These are phyloP conservation scores for Verticillium tricorpus DNA, from an alignment of 2,329 filamentous ascomycete genomes.

Conservation along the genomic window DNA sequence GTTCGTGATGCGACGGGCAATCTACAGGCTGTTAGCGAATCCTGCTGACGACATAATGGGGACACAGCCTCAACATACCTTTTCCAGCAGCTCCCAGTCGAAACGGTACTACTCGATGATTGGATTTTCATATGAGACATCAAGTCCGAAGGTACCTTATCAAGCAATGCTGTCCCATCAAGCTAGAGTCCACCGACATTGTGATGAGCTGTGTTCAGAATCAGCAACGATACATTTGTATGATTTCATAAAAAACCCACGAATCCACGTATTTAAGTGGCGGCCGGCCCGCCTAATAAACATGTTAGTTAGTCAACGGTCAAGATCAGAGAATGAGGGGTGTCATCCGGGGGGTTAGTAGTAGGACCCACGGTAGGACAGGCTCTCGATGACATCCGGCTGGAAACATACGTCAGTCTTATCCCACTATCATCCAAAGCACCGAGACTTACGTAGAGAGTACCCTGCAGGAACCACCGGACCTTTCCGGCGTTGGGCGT, in stretches of 20 bases:
- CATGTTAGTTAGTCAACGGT: constrained; percentile 13
- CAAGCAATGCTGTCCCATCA: not conserved
- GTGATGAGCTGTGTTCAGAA: constrained; percentile 31
- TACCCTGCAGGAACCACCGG: constrained; percentile 84
- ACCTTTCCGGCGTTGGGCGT: constrained; percentile 68
- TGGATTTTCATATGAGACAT: not conserved
- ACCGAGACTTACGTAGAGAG: constrained; percentile 43
- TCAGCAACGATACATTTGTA: constrained; percentile 40
- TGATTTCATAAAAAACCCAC: too few species aligned
- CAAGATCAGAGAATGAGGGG: too few species aligned
- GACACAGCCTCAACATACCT: not conserved
- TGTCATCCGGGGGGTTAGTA: too few species aligned
- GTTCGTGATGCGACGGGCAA: not conserved
- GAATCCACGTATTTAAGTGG: not conserved
- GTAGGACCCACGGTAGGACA: constrained; percentile 34
- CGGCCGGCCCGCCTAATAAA: not conserved
- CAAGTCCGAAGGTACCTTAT: too few species aligned
- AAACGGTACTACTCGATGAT: not conserved
- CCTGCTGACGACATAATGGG: not conserved
- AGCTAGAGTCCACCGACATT: constrained; percentile 30
- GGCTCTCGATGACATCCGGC: constrained; percentile 39
- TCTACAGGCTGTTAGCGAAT: not conserved
- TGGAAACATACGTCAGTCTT: not conserved
- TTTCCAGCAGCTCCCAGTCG: not conserved
- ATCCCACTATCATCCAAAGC: not conserved